Base-by-base conservation (phyloP, 768 basidiomycete species). In the Suillus subaureus region DNA sequence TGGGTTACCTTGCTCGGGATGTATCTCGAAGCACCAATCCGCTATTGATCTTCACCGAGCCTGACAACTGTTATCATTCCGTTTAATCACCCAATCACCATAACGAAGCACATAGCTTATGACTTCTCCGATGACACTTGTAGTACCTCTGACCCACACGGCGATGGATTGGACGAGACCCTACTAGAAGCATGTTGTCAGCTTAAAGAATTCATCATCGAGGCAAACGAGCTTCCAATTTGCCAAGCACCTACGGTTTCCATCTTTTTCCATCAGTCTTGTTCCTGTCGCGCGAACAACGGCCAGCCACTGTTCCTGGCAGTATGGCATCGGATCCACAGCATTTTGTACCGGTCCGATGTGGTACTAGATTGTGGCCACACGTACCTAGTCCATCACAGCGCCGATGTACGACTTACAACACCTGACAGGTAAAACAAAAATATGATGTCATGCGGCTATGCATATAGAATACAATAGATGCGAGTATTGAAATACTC, bases 401-500 rank as follows among this genome's bases (percentile, higher is more conserved):
- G 55, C 33, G n/a, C 55, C 13, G 12, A 8, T 26, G 35, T 15
- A 42, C 23, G 23, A 33, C 33, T 33, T 6, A 33, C 35, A 37
- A 1, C 35, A 26, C 51, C 26, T 16, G 28, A 18, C 28, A 28
- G 8, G 0, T 31, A 4, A 18, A 12, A 18, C 35, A 26, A 35
- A 33, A 11, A 63, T n/a, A 26, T 9, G 33, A 39, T 52, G 21
- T 57, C 52, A 63, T 33, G 39, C 23, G 23, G 2, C 39, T 60
- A 13, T 28, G 1, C 16, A 23, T 60, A 60, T 39, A 60, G 5
- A 58, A 58, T 39, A 58, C 57, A 26, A 26, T 12, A 11, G 8
- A 64, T 33, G n/a, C 40, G 21, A 43, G n/a, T 62, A 23, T 35
- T 13, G 26, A 51, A 63, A 66, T 39, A 31, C 61, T 80, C 67